Base-by-base conservation (phyloP, 805 yeast species). In the Candida succiphila region DNA sequence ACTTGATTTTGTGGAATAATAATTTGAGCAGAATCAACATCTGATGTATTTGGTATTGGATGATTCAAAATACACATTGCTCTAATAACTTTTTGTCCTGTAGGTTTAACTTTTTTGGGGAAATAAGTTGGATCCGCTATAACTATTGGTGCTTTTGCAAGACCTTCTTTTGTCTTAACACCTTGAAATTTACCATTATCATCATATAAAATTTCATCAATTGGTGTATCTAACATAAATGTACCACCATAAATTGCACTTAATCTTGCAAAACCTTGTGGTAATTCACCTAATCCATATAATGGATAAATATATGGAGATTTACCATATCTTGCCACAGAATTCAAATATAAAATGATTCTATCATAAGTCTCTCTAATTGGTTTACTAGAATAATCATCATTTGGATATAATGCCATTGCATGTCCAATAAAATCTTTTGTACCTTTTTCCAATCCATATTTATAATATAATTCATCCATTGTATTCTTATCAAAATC, bases 201-300 rank as follows among this genome's bases (percentile, higher is more conserved):
- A 34, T 70, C 75, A 57, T 78, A 88, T 32, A 83, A 67, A 15
- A 88, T 71, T 61, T 89, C 95, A 40, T 92, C 95, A 41, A 92
- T 77, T 31, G 96, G 96, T 22, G 95, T 89, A 55, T 87, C 95
- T 52, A 92, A 73, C 98, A 92, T 92, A 56, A 87, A 92, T 15
- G 97, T 89, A 51, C 98, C 98, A 43, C 98, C 98, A 53, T 92
- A 87, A 44, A 92, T 89, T 18, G 98, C 98, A 33, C 94, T 79
- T 40, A 92, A 73, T 56, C 98, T 74, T 9, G 97, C 96, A 65
- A 92, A 92, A 7, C 96, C 98, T 63, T 92, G 98, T n/a, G 98
- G 98, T 39, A 92, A 69, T 60, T 92, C 98, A 33, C 98, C 98
- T 37, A 92, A 70, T 7, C 98, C 98, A 53, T 92, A 92, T 50